Evolutionary conservation across 768 basidiomycete species (phyloP).

Genomic region (Termitomyces sp.): DNA sequence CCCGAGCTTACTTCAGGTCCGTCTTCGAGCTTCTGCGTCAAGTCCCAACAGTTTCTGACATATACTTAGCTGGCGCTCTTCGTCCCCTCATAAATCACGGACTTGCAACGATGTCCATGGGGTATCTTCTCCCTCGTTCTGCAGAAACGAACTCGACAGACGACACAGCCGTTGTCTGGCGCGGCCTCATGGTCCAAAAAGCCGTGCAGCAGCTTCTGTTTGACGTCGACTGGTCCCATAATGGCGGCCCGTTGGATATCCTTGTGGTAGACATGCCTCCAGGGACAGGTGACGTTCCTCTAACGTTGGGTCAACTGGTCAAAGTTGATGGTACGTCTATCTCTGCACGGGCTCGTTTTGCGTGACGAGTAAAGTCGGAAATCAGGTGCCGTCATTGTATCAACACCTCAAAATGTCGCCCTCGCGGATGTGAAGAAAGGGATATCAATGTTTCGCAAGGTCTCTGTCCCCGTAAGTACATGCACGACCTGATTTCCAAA

Average conservation of each 20-base stretch:
- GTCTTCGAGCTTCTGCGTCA: slow-evolving; percentile 18
- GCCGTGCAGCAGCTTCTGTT: slow-evolving; percentile 95
- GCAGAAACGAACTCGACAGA: slow-evolving; percentile 45
- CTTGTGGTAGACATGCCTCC: slow-evolving; percentile 96
- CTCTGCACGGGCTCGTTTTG: background rate
- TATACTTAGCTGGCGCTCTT: slow-evolving; percentile 62
- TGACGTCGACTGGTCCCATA: slow-evolving; percentile 83
- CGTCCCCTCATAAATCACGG: slow-evolving; percentile 86
- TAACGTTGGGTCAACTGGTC: slow-evolving; percentile 88
- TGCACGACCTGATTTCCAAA: background rate
- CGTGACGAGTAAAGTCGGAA: background rate
- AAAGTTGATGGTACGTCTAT: slow-evolving; percentile 68
- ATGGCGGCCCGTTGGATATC: slow-evolving; percentile 64
- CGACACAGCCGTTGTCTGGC: slow-evolving; percentile 89
- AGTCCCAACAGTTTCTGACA: background rate
- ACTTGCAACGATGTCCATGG: slow-evolving; percentile 95
- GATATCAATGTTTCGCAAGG: slow-evolving; percentile 87
- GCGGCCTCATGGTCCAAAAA: slow-evolving; percentile 98
- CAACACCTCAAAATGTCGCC: slow-evolving; percentile 94
- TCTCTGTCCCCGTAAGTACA: slow-evolving; percentile 74
- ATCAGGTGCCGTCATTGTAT: slow-evolving; percentile 87
- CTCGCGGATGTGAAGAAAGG: slow-evolving; percentile 91
- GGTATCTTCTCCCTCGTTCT: slow-evolving; percentile 75
- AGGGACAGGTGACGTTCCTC: slow-evolving; percentile 93
- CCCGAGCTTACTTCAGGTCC: slow-evolving; percentile 71